Percentiles rank a stretch among this genome's conserved stretches.
phyloP scores from a whole-genome alignment of 352 stramenopile genomes.

The Plasmopara viticola region DNA sequence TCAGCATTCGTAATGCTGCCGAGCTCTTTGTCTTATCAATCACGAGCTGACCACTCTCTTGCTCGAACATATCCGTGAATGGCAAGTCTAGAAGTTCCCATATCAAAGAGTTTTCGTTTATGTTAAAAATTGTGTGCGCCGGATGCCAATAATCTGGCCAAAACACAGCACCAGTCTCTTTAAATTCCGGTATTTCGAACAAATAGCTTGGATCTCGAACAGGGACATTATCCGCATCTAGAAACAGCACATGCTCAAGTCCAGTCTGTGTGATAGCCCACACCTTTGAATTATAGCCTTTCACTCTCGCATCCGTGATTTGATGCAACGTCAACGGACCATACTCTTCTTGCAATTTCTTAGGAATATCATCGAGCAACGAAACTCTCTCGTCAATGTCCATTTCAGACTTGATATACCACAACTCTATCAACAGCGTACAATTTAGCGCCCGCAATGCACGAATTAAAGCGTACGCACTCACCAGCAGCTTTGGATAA shows the following conservation, averaged over 20 bases:
- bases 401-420: conserved; percentile 44
- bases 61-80: conserved; percentile 48
- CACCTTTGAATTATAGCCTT: conserved; percentile 45
- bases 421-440: conserved; percentile 50
- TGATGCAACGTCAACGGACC: conserved; percentile 21
- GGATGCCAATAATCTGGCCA: conserved; percentile 44
- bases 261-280: conserved; percentile 34
- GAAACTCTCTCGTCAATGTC: conserved; percentile 1
- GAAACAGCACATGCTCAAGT: conserved; percentile 35
- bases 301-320: conserved; percentile 24
- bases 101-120: conserved; percentile 37
- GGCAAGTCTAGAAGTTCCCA: conserved; percentile 35
- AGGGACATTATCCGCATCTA: conserved; percentile 51
- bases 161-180: conserved; percentile 37
- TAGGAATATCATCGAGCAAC: conserved; percentile 11
- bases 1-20: conserved; percentile 17
- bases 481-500: conserved; percentile 45
- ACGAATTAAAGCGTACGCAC: conserved; percentile 35
- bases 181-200: conserved; percentile 34
- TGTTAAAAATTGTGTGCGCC: conserved; percentile 52
- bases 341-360: conserved; percentile 18
- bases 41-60: conserved; percentile 47
- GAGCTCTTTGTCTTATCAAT: conserved; percentile 24
- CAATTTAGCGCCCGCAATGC: conserved; percentile 38
- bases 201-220: conserved; percentile 44